Evolutionary conservation across 176 grass and related monocot genomes (phyloP), one percentile per base, ranked within the genome.

Genomic region (Pharus latifolius): DNA sequence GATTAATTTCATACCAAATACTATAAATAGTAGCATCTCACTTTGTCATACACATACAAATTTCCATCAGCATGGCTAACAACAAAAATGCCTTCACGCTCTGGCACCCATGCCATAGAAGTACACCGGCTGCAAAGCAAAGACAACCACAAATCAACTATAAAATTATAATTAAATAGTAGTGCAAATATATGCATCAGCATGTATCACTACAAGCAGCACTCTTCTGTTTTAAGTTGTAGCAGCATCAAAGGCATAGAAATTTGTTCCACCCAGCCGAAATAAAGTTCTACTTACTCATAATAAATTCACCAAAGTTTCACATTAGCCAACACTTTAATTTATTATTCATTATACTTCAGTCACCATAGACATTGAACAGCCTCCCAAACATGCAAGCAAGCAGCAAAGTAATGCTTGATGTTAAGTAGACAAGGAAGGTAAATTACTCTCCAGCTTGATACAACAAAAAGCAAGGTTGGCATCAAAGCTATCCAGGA

Each of bases 31-130:
- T 65, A 63, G 60, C 53, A 71, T 28, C 87, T 77, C 68, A 94
- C 95, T 82, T 94, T 99, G 73, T 99, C 95, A 88, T 99, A 99
- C 27, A 94, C 78, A 60, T 88, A 99, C 47, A 99, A 63, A 78
- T 94, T 99, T 43, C 90, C 90, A 51, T 99, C 87, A 56, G 90
- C 87, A 56, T 99, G 85, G 65, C 86, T 88, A 78, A 94, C 87
- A 88, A 94, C 84, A 61, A 99, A 99, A 83, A 88, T 73, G 28
- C 90, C 90, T 28, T 86, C 83, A 44, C 76, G 68, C 74, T 88
- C 81, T 27, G 90, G 87, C 49, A 94, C 84, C 95, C 95, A 99
- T 53, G 84, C 84, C 74, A 99, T 42, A 85, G 82, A 81, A 51
- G 87, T 94, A 63, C 90, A 99, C 59, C 84, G 83, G 47, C 95